A percentile compares a stretch with the other conserved stretches of the same genome.
Evolutionary conservation across 106 monocot species (phyloP).

Genomic region (Dioscorea zingiberensis): DNA sequence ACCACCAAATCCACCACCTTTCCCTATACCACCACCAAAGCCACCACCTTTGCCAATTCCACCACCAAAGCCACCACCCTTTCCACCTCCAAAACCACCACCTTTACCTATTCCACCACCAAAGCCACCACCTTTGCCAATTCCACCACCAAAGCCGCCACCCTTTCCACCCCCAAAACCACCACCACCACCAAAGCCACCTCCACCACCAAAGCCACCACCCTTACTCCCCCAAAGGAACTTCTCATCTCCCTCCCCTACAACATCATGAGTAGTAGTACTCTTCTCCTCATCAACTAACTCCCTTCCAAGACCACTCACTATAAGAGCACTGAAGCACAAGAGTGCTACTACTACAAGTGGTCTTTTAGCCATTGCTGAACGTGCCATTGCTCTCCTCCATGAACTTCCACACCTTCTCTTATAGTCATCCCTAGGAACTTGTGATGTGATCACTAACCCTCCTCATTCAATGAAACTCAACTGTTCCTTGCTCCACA

Average conservation of each 20-base stretch:
- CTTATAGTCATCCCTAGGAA: not conserved
- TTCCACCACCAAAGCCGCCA: not conserved
- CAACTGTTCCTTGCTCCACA: conserved; percentile 1
- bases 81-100: not conserved
- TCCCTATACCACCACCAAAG: not conserved
- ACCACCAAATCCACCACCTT: not conserved
- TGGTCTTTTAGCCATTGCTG: not conserved
- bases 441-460: not conserved
- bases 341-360: not conserved
- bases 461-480: not conserved
- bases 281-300: not conserved
- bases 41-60: not conserved
- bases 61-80: not conserved
- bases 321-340: not conserved
- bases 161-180: not conserved
- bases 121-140: not conserved
- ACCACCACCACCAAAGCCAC: not conserved
- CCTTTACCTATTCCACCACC: not conserved
- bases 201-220: not conserved
- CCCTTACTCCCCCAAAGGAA: not conserved
- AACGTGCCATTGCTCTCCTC: not conserved
- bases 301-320: not conserved
- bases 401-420: not conserved
- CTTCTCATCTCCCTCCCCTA: not conserved
- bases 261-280: not conserved